Evolutionary conservation across 306 rosid species (phyloP), one percentile per base, ranked within the genome.

Genomic region (Neltuma alba): DNA sequence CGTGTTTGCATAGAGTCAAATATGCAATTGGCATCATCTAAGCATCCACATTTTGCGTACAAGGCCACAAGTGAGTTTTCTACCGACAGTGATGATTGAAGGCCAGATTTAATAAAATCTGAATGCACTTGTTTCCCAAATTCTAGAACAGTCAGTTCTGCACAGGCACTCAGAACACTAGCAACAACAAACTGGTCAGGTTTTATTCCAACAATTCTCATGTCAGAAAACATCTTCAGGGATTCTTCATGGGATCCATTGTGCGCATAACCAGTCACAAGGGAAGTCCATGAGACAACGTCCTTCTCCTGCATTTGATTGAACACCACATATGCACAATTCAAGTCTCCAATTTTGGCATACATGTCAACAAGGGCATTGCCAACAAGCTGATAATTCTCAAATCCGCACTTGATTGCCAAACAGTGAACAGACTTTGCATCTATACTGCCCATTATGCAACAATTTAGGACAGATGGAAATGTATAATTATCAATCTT

Each of bases 31-130:
- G 97, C 96, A 73, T 92, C 97, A 70, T 92, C 91, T 76, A 94
- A 77, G 81, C 97, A 89, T 75, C 99, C 98, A 71, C 98, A 91
- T 85, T 92, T 94, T 47, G 95, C 93, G 77, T 94, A 91, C 99
- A 94, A 88, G 44, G 94, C 54, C 75, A 94, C 89, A 18, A 91
- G 93, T 31, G 99, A 91, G 79, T 94, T 94, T 63, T 92, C 91
- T 18, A 88, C 89, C 0, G 98, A 91, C 13, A 85, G 65, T 18
- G 91, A 88, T 44, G 88, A 86, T 21, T 72, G 62, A 67, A 91
- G 89, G 23, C 97, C 91, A 23, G 89, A 86, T 82, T 89, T 94
- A 28, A 85, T 83, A 21, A 90, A 91, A 72, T 85, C 84, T 7
- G 90, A 85, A 83, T 94, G 99, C 74, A 89, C 89, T 74, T 92